Evolutionary conservation across 1,284 basidiomycete genomes (phyloP).

Genomic region (Ganoderma leucocontextum): DNA sequence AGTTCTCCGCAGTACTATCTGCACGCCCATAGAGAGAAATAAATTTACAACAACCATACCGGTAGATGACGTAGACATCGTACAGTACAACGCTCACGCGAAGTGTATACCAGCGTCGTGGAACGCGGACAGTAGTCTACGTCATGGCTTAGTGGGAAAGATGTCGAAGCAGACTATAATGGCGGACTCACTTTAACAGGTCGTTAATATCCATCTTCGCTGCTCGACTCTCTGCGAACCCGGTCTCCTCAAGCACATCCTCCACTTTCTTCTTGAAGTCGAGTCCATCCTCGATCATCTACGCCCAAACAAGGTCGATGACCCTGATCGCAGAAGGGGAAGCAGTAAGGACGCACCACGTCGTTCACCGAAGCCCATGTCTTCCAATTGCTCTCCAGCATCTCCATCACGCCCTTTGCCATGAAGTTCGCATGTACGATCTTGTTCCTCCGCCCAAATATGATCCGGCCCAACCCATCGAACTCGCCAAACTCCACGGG

Average conservation of each 20-base stretch:
- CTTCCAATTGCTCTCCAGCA: conserved; percentile 94
- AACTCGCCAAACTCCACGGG: conserved; percentile 97
- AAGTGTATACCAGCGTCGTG: conserved; percentile 88
- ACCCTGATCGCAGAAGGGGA: not conserved
- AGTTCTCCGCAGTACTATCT: not conserved
- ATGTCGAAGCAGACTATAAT: not conserved
- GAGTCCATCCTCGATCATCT: conserved; percentile 80
- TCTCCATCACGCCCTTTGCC: conserved; percentile 93
- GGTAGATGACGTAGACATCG: not conserved
- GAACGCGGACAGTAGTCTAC: conserved; percentile 76
- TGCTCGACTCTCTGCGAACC: conserved; percentile 73
- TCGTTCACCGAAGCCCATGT: conserved; percentile 92
- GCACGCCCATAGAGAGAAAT: not conserved
- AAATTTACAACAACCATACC: conserved; percentile 7
- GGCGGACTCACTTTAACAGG: conserved; percentile 67
- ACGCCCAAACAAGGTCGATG: not conserved
- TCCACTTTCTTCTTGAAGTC: conserved; percentile 83
- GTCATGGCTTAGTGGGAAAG: not conserved
- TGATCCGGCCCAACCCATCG: conserved; percentile 91
- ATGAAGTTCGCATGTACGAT: conserved; percentile 88
- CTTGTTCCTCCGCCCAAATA: conserved; percentile 94
- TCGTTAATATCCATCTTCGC: conserved; percentile 87
- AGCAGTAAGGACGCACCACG: conserved; percentile 56
- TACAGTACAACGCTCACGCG: conserved; percentile 49
- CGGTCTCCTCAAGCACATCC: conserved; percentile 72